phyloP scores from a whole-genome alignment of 148 eudicot species.

The Linanthus parryae region DNA sequence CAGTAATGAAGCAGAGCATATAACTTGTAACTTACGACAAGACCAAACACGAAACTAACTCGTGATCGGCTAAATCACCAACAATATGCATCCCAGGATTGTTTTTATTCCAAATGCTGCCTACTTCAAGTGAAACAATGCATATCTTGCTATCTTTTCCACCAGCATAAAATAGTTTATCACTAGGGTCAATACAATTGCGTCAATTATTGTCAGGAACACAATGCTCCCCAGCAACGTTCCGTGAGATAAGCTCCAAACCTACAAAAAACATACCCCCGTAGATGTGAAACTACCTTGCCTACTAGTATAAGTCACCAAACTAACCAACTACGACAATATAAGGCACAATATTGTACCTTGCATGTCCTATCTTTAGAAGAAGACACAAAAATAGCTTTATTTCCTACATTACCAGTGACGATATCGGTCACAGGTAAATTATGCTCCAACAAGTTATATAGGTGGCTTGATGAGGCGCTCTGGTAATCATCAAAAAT shows the following conservation, averaged over 20 bases:
- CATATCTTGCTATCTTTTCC: conserved; percentile 93
- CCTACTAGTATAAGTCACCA: too few species aligned
- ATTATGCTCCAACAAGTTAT: conserved; percentile 70
- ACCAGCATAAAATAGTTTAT: conserved; percentile 88
- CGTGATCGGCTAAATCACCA: conserved; percentile 71
- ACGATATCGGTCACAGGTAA: conserved; percentile 65
- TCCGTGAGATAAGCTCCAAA: conserved; percentile 79
- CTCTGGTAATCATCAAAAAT: conserved; percentile 61
- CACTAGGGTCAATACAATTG: conserved; percentile 84
- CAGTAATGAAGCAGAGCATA: too few species aligned
- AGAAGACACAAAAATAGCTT: conserved; percentile 76
- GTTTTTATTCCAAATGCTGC: conserved; percentile 30
- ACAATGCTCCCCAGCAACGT: conserved; percentile 54
- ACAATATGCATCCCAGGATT: conserved; percentile 63
- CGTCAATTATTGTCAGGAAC: conserved; percentile 69
- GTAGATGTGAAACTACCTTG: too few species aligned
- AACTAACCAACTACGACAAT: conserved; percentile 1
- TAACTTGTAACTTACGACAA: too few species aligned
- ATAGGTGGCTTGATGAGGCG: conserved; percentile 47
- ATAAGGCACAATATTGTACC: conserved; percentile 20
- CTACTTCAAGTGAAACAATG: conserved; percentile 65
- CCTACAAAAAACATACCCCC: conserved; percentile 44
- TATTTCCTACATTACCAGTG: conserved; percentile 74
- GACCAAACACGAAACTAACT: too few species aligned
- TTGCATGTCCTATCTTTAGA: conserved; percentile 93